phyloP scores from a whole-genome alignment of 495 filamentous ascomycete genomes.

The Lasiosphaeriaceae sp. region DNA sequence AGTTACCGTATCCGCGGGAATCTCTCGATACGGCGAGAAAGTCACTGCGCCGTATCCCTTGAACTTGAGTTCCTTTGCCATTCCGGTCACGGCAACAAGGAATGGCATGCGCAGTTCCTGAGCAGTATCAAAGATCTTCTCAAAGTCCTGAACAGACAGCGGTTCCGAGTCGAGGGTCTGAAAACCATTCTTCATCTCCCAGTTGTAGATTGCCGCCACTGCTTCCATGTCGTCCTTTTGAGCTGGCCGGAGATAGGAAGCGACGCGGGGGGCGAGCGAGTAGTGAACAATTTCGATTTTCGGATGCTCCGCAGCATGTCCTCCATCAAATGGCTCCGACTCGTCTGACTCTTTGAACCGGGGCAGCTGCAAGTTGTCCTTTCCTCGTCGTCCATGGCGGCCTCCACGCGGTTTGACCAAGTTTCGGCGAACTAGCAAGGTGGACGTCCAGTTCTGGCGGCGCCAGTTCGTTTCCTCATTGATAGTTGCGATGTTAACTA shows the following conservation, averaged over 20 bases:
- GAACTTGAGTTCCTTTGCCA: slow-evolving; percentile 1
- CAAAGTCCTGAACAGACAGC: slow-evolving; percentile 16
- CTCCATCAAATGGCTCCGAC: background rate
- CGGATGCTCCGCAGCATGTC: background rate
- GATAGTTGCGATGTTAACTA: background rate
- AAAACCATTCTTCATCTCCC: slow-evolving; percentile 27
- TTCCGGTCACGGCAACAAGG: slow-evolving; percentile 35
- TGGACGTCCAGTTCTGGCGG: slow-evolving; percentile 15
- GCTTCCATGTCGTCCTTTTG: slow-evolving; percentile 24
- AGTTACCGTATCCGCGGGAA: background rate
- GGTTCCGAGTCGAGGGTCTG: slow-evolving; percentile 29
- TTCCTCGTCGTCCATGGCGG: background rate
- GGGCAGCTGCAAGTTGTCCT: background rate
- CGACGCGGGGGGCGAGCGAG: slow-evolving; percentile 20
- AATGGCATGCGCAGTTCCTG: slow-evolving; percentile 32
- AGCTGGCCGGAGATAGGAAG: slow-evolving; percentile 34
- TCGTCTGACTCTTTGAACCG: background rate
- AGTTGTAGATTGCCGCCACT: slow-evolving; percentile 34
- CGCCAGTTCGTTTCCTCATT: slow-evolving; percentile 12
- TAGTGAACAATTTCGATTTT: slow-evolving; percentile 3
- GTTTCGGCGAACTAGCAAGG: slow-evolving; percentile 5
- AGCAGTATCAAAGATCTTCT: slow-evolving; percentile 19
- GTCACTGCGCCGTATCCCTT: slow-evolving; percentile 1
- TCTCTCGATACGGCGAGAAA: background rate
- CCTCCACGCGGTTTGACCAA: background rate